Conservation (phyloP, 1,284 basidiomycete genomes). For the Ganoderma lingzhi region DNA sequence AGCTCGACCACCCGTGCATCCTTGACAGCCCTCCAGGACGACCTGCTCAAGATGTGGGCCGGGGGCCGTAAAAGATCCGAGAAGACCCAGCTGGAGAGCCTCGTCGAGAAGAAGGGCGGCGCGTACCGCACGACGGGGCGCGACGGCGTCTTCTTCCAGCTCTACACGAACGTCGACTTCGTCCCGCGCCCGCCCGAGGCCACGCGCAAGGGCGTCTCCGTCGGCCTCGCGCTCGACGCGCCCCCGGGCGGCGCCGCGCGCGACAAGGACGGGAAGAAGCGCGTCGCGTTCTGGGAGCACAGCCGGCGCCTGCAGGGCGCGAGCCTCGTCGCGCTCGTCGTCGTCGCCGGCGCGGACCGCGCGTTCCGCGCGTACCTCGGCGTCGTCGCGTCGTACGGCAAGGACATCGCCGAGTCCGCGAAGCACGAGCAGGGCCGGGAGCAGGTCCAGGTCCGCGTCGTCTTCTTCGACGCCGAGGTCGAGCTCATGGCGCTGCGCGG, state of each 20-base stretch:
- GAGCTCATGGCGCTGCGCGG: conserved; percentile 40
- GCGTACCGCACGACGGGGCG: conserved; percentile 40
- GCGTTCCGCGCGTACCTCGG: conserved; percentile 31
- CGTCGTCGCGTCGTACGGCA: conserved; percentile 33
- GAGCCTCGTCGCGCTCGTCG: conserved; percentile 39
- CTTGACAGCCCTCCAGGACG: conserved; percentile 44
- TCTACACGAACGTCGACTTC: conserved; percentile 42
- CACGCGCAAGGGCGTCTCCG: conserved; percentile 36
- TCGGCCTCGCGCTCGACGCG: conserved; percentile 36
- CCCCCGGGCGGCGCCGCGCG: conserved; percentile 38
- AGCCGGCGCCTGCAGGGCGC: conserved; percentile 39
- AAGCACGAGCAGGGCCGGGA: conserved; percentile 25
- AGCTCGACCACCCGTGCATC: conserved; percentile 62
- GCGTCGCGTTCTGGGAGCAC: conserved; percentile 42
- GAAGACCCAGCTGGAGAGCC: conserved; percentile 36
- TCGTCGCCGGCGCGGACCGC: conserved; percentile 20
- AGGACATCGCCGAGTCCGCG: conserved; percentile 41
- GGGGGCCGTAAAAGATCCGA: background rate
- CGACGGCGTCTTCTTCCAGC: conserved; percentile 41
- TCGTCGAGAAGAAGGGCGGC: conserved; percentile 41
- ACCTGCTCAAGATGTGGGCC: conserved; percentile 38
- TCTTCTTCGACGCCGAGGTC: conserved; percentile 44
- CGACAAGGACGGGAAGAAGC: conserved; percentile 33
- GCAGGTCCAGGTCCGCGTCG: conserved; percentile 36
- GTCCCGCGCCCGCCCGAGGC: conserved; percentile 30